Evolutionary conservation across 2,329 filamentous ascomycete species (phyloP).

Genomic region (Talaromyces piceae): DNA sequence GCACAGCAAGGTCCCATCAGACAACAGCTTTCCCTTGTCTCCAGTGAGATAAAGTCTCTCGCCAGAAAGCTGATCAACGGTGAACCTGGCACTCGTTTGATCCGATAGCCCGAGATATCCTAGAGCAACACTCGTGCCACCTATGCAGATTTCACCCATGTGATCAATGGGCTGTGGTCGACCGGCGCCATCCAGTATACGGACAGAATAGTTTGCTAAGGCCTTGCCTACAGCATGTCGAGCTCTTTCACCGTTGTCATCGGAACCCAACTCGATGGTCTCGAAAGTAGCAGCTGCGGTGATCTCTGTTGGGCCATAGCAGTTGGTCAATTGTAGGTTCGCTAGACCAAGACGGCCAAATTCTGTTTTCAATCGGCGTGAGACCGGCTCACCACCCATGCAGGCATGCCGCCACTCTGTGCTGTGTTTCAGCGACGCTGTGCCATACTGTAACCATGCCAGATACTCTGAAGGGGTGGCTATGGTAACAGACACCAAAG

Average conservation of each 20-base stretch:
- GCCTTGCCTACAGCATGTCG: conserved; percentile 14
- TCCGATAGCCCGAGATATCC: conserved; percentile 14
- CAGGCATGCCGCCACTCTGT: not conserved
- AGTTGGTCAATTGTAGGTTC: conserved; percentile 8
- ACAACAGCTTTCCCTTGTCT: conserved; percentile 19
- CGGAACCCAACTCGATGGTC: not conserved
- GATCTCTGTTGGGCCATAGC: conserved; percentile 13
- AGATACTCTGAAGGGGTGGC: conserved; percentile 18
- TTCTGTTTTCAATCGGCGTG: not conserved
- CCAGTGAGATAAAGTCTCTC: conserved; percentile 7
- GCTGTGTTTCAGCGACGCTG: not conserved
- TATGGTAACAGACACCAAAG: conserved; percentile 13
- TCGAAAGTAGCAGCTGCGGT: not conserved
- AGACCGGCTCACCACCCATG: conserved; percentile 2
- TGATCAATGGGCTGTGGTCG: conserved; percentile 29
- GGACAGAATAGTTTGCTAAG: conserved; percentile 30
- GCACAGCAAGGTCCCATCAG: conserved; percentile 20
- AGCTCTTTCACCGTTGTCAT: not conserved
- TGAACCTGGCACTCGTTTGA: conserved; percentile 15
- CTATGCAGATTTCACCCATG: conserved; percentile 36
- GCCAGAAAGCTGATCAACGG: not conserved
- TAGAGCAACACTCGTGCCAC: conserved; percentile 15
- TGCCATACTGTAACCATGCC: conserved; percentile 10
- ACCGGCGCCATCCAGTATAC: conserved; percentile 35
- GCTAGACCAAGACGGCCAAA: conserved; percentile 10